Evolutionary conservation across 176 grass and related monocot genomes (phyloP), one percentile per base, ranked within the genome.

Genomic region (Oryza punctata): DNA sequence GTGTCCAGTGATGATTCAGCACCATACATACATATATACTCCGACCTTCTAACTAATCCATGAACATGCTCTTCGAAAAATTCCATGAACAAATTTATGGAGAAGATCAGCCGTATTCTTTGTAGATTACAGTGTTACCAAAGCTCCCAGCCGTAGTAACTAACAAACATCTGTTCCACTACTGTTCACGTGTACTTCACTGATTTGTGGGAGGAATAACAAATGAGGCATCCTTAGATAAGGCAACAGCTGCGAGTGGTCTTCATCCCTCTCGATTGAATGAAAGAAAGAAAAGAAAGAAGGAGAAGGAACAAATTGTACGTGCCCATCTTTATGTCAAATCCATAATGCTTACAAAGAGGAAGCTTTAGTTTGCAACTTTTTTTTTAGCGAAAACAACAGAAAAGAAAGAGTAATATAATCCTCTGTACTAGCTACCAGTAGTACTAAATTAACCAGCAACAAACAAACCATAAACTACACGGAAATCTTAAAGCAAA

Each of bases 271-370:
- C 13, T 77, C 23, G 66, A 82, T 82, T 72, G 83, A 78, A 65
- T 32, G 69, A 45, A 33, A 68, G 57, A 80, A 70, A 71, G 77
- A 12, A 80, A 70, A 71, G 71, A 12, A 61, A 61, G n/a, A 19
- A 32, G 45, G 33, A 61, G 78, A 19, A 77, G 78, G 47, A 90
- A 37, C 67, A 67, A 68, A 74, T 67, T 30, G 67, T 86, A 68
- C 28, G 67, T 24, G 59, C 79, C 59, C 79, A 68, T 82, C 88
- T 90, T 90, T 73, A 82, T 43, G 84, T 86, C 88, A 82, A 86
- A 78, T 86, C 79, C 83, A 82, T 73, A 18, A 52, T 28, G 65
- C 19, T 57, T 57, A n/a, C 43, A 46, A 18, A 46, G 60, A 47
- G 16, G 77, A 80, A 30, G 23, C 44, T 80, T 74, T 80, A 41